Conservation (phyloP, 2,329 filamentous ascomycete genomes). For the Albophoma yamanashiensis region DNA sequence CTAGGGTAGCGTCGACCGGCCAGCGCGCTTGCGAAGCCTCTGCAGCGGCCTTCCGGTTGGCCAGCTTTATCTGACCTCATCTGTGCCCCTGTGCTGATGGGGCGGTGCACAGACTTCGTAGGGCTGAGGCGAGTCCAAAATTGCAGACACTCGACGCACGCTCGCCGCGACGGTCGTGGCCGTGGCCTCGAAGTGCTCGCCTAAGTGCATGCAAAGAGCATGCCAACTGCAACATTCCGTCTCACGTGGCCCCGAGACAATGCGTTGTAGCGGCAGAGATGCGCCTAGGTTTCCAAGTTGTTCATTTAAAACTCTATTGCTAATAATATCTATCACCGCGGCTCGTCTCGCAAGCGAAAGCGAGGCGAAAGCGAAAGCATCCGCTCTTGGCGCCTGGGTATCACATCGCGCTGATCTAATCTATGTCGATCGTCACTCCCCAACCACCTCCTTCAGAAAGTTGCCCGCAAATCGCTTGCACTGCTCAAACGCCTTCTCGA, state of each 20-base stretch:
- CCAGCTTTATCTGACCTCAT: neutral
- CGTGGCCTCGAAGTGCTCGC: neutral
- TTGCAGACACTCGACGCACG: neutral
- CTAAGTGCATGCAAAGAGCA: neutral
- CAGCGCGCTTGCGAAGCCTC: neutral
- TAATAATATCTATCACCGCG: neutral
- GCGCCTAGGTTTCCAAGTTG: neutral
- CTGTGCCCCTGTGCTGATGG: neutral
- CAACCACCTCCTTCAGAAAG: conserved; percentile 52
- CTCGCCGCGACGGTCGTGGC: neutral
- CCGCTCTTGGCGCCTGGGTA: neutral
- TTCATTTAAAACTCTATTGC: neutral
- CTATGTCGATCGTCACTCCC: conserved; percentile 3
- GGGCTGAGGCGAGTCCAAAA: neutral
- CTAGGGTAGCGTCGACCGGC: neutral
- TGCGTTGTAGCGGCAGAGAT: neutral
- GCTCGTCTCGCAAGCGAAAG: neutral
- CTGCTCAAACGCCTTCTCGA: conserved; percentile 80
- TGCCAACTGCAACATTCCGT: neutral
- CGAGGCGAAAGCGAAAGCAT: neutral
- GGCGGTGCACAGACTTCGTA: neutral
- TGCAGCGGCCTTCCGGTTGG: neutral
- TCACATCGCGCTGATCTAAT: neutral
- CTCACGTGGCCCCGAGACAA: neutral
- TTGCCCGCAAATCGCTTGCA: conserved; percentile 65